Percentiles rank a stretch among this genome's conserved stretches.
Conservation (phyloP, 768 basidiomycete genomes). For the Rhodocollybia butyracea region DNA sequence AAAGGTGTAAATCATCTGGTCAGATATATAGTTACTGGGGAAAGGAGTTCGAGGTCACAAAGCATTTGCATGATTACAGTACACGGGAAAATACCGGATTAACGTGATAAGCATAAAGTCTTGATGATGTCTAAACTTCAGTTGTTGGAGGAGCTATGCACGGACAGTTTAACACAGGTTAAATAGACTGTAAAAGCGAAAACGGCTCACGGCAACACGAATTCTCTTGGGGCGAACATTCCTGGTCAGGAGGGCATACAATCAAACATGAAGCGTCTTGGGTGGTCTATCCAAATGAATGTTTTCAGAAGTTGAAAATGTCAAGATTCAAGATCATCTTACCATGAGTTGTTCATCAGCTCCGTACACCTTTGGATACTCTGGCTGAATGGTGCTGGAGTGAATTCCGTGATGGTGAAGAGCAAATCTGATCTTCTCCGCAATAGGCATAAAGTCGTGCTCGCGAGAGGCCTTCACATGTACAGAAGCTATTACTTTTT, state of each 20-base stretch:
- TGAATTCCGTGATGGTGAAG: constrained; percentile 93
- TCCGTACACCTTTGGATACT: constrained; percentile 52
- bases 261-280: constrained; percentile 65
- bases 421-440: constrained; percentile 75
- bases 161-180: background rate
- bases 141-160: constrained; percentile 42
- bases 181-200: background rate
- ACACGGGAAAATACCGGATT: no score
- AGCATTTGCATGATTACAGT: no score
- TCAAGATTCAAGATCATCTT: constrained; percentile 9
- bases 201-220: constrained; percentile 73
- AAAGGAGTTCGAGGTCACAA: no score
- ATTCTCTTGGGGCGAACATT: constrained; percentile 65
- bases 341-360: constrained; percentile 53
- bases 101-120: background rate
- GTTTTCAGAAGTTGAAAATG: no score
- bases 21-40: no score
- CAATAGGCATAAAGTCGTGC: constrained; percentile 89
- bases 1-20: no score
- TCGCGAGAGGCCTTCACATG: constrained; percentile 84
- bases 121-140: constrained; percentile 40
- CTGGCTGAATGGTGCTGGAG: constrained; percentile 92
- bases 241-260: constrained; percentile 64
- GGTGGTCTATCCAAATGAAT: constrained; percentile 37
- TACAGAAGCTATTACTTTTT: constrained; percentile 92